Base-by-base conservation (phyloP, 768 basidiomycete genomes). In the Dioszegia hungarica region DNA sequence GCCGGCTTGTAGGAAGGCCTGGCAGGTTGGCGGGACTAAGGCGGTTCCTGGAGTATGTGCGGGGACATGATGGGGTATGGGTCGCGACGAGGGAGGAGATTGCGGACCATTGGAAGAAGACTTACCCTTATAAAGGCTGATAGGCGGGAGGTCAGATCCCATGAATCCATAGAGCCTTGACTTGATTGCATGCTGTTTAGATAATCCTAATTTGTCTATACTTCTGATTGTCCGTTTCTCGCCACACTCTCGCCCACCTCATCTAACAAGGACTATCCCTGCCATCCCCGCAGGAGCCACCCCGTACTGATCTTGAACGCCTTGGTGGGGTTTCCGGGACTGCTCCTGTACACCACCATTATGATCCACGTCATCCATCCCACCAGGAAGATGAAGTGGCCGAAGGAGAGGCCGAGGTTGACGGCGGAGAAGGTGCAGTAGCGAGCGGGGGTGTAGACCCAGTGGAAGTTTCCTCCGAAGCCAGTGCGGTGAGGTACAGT, bases 1-100 rank as follows among this genome's bases (percentile, higher is more conserved):
- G 61, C 9, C 55, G 71, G 10, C 45, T 73, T 4, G 49, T 73
- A 9, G 66, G 68, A 10, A 47, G 64, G 17, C 68, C 72, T 5
- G 67, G 60, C 0, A 48, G 72, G n/a, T 41, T 71, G 10, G 66
- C 61, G 0, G 62, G 56, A 5, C 38, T 74, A 47, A 61, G 61
- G 38, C 62, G 59, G 40, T 67, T 74, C 50, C n/a, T 74, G 45
- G 66, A 69, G 46, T 57, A 67, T 17, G 47, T 55, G 20, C 59
- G 58, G 51, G 51, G 47, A 24, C 24, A 56, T 20, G 66, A 61
- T 8, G 70, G 54, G 9, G 65, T 70, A 10, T 68, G 67, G 60
- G 62, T 67, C 34, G 61, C 64, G 0, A 70, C 66, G 24, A 62
- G 72, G 39, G 69, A 68, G 54, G 58, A 65, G 61, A 70, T 70